Conservation (phyloP, 176 grass and related monocot species). For the Alopecurus myosuroides region DNA sequence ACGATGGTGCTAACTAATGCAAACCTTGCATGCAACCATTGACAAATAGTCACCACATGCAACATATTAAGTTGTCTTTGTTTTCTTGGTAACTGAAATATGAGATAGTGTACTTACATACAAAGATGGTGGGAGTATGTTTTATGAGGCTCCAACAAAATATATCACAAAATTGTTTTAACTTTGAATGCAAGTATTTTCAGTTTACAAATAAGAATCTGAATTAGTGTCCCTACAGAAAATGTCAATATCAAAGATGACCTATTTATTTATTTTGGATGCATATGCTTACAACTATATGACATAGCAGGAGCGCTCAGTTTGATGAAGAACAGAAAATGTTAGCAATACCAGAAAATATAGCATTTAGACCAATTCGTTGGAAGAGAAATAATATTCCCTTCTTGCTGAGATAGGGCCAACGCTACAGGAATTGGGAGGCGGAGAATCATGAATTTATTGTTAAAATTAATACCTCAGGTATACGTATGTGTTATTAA, state of each 20-base stretch:
- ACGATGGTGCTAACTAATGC: too few species aligned
- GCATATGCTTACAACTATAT: too few species aligned
- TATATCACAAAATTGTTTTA: background rate
- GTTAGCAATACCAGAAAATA: background rate
- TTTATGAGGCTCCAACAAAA: background rate
- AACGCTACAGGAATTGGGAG: background rate
- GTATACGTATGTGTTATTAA: background rate
- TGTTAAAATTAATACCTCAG: background rate
- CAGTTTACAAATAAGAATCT: background rate
- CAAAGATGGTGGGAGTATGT: too few species aligned
- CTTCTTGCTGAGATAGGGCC: background rate
- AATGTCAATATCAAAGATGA: background rate
- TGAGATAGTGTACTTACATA: too few species aligned
- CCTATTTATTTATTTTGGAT: background rate
- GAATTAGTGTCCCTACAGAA: background rate
- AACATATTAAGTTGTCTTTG: too few species aligned
- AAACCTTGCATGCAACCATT: too few species aligned
- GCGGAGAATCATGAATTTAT: background rate
- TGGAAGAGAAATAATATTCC: background rate
- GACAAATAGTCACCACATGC: too few species aligned
- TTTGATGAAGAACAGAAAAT: background rate
- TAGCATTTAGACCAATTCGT: too few species aligned
- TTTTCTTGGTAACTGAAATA: too few species aligned
- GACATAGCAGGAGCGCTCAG: background rate
- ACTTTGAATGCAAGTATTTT: background rate